These are phyloP conservation scores for Citrus glauca DNA, from an alignment of 345 rosid species.

Conservation along the genomic window DNA sequence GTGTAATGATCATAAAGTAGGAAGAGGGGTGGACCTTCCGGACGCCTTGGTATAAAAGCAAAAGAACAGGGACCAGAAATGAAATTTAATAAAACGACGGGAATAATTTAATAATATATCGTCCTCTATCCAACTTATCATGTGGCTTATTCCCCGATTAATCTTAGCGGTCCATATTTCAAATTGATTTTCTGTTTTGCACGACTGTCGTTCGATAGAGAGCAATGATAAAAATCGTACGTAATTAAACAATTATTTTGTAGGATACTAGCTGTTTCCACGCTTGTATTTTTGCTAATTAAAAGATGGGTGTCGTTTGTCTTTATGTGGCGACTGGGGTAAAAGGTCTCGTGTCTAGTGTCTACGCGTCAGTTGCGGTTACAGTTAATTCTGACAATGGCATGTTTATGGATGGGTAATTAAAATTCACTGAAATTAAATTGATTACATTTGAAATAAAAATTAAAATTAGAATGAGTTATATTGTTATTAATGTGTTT, in stretches of 20 bases:
- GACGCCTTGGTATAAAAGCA: conserved; percentile 14
- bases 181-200: neutral
- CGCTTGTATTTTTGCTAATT: neutral
- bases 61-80: conserved; percentile 6
- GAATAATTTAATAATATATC: neutral
- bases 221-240: neutral
- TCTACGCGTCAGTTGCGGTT: neutral
- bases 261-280: neutral
- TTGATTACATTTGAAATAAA: no score
- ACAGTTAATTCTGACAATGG: no score
- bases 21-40: conserved; percentile 18
- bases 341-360: neutral
- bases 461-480: rapidly evolving
- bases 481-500: no score
- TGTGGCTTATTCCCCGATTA: neutral
- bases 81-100: neutral
- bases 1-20: conserved; percentile 36
- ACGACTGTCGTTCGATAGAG: neutral
- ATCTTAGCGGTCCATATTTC: neutral
- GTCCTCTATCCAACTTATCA: neutral
- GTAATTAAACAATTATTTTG: conserved; percentile 8
- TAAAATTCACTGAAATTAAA: no score
- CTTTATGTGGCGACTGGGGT: neutral
- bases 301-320: neutral
- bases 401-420: no score